Conservation (phyloP, 129 eudicot species). For the Calendula officinalis region DNA sequence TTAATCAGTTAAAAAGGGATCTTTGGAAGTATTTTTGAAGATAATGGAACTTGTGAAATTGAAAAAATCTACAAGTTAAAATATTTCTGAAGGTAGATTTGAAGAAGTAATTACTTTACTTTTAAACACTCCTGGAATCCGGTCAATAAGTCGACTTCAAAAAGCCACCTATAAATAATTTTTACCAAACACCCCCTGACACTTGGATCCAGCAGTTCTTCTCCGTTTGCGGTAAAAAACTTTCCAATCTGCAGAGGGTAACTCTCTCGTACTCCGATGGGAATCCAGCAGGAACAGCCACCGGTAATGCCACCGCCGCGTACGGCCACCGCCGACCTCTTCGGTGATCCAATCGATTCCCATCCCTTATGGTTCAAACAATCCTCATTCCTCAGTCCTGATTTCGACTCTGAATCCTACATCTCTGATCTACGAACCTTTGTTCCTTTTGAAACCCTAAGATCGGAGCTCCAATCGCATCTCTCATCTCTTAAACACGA, state of each 20-base stretch:
- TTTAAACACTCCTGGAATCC: too few relatives aligned
- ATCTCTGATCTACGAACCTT: conserved; percentile 93
- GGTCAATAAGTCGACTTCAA: too few relatives aligned
- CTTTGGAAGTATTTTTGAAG: too few relatives aligned
- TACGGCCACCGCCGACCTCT: conserved; percentile 69
- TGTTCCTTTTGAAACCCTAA: conserved; percentile 89
- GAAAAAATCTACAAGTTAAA: too few relatives aligned
- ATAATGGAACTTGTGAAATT: too few relatives aligned
- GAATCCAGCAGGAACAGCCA: conserved; percentile 30
- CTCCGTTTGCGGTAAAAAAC: too few relatives aligned
- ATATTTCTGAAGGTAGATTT: too few relatives aligned
- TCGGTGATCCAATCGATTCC: conserved; percentile 83
- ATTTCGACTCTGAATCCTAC: conserved; percentile 84
- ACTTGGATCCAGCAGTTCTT: too few relatives aligned
- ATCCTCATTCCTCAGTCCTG: conserved; percentile 58
- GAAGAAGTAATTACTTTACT: too few relatives aligned
- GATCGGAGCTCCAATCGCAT: conserved; percentile 92
- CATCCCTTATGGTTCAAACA: conserved; percentile 90
- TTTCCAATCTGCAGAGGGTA: not conserved
- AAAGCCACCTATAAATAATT: too few relatives aligned
- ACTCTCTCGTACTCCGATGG: conserved; percentile 2
- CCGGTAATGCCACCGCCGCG: conserved; percentile 39
- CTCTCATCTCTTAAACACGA: conserved; percentile 67
- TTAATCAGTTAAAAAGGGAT: too few relatives aligned
- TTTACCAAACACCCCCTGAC: too few relatives aligned